Percentiles rank a stretch among this genome's conserved stretches.
Conservation (phyloP, 331 rosid genomes). For the Acacia concinna region DNA sequence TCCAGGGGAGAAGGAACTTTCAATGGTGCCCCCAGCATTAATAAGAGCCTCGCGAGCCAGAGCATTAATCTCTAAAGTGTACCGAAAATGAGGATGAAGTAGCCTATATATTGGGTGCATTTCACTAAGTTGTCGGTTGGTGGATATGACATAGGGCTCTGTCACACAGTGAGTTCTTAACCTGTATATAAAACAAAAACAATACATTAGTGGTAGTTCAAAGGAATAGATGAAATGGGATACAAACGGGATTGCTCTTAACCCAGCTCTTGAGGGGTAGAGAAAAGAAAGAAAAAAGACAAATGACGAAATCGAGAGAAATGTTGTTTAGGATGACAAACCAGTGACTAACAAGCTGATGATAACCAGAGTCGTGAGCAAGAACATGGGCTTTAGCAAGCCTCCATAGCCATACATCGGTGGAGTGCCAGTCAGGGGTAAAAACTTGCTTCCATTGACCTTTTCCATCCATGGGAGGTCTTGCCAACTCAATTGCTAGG, state of each 20-base stretch:
- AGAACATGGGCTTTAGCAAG: constrained; percentile 83
- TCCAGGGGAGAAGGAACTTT: constrained; percentile 53
- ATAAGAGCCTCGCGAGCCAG: constrained; percentile 73
- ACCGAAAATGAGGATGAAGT: constrained; percentile 81
- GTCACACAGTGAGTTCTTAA: constrained; percentile 73
- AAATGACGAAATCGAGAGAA: neutral
- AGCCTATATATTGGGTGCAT: constrained; percentile 76
- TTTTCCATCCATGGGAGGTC: constrained; percentile 58
- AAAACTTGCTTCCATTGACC: constrained; percentile 68
- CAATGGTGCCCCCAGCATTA: constrained; percentile 72
- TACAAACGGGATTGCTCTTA: too few species aligned
- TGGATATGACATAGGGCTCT: constrained; percentile 76
- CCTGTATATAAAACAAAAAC: constrained; percentile 44
- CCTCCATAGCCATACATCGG: constrained; percentile 84
- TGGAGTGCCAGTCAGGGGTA: constrained; percentile 62
- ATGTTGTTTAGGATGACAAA: neutral
- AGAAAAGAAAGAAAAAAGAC: neutral
- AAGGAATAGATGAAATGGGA: neutral
- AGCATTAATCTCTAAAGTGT: constrained; percentile 79
- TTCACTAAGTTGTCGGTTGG: constrained; percentile 70
- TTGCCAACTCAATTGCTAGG: constrained; percentile 68
- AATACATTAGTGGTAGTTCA: neutral
- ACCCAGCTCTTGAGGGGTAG: neutral
- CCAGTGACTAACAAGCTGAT: constrained; percentile 91
- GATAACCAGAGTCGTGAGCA: constrained; percentile 82